Evolutionary conservation across 176 grass and related monocot genomes (phyloP).

Genomic region (Oryza rufipogon): DNA sequence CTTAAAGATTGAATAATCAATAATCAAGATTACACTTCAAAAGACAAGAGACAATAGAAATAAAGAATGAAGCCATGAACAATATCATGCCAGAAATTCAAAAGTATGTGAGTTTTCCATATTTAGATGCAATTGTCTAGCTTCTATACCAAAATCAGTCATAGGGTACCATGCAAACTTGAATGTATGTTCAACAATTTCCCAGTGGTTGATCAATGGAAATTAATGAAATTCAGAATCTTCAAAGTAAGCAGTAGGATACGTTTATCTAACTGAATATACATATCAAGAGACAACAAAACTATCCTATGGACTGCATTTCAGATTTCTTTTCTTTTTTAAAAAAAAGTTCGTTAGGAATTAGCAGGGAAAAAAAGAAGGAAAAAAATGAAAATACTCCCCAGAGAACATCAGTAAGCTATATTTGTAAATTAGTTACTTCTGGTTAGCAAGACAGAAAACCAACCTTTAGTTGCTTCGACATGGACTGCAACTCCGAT

Average conservation of each 20-base stretch:
- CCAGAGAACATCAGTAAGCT: not conserved
- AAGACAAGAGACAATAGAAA: not conserved
- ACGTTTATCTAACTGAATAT: conserved; percentile 11
- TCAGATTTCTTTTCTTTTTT: not conserved
- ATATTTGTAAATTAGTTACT: conserved; percentile 9
- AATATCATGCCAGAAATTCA: conserved; percentile 30
- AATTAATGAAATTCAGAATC: not conserved
- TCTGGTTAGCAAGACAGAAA: conserved; percentile 34
- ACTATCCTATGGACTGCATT: not conserved
- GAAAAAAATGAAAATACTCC: not conserved
- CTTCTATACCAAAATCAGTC: not conserved
- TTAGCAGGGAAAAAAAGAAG: conserved; percentile 4
- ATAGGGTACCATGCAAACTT: conserved; percentile 3
- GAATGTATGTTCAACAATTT: not conserved
- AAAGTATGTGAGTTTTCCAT: not conserved
- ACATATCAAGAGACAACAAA: conserved; percentile 12
- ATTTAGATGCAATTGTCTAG: not conserved
- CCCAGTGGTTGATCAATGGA: not conserved
- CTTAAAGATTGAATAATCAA: conserved; percentile 20
- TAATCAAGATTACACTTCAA: conserved; percentile 14
- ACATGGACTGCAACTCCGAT: conserved; percentile 85
- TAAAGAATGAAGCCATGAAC: conserved; percentile 1
- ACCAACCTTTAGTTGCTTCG: conserved; percentile 82
- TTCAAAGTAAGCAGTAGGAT: conserved; percentile 1
- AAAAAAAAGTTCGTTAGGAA: conserved; percentile 13